Evolutionary conservation across 2,329 filamentous ascomycete genomes (phyloP), one percentile per base, ranked within the genome.

Genomic region (Cordyceps cicadae): DNA sequence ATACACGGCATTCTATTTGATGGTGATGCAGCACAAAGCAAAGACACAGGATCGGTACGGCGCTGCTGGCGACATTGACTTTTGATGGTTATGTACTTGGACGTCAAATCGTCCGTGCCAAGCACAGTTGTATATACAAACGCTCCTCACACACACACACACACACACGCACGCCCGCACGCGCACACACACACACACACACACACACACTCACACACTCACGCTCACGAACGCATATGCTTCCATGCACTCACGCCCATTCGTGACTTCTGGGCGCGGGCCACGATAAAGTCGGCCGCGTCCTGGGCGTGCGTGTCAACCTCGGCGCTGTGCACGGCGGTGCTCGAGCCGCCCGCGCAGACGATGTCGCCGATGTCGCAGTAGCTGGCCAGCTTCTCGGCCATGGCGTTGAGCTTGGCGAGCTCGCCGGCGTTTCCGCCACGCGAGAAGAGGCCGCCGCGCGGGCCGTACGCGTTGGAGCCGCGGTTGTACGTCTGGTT

Each of bases 261-360:
- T 15, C 24, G 2, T 37, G 7, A 29, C 29, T 29, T 29, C 17
- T 54, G 21, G 12, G 53, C 59, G 29, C 52, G 59, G 19, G 59
- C 59, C 3, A 61, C 54, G 41, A 64, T 64, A 34, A 64, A 64
- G 58, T 60, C 52, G 15, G 61, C 61, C 5, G 62, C 62, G n/a
- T 50, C 59, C 49, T 64, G 56, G 3, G 56, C 57, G 37, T 64
- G 61, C 17, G 46, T 51, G 32, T 49, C 34, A 2, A 64, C 61
- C 48, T 59, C 57, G 15, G 32, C n/a, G 57, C 61, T 48, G 61
- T 64, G 62, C 12, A 64, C 62, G 34, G 52, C 34, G 24, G 34
- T 24, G 45, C 54, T 54, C 19, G 9, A 11, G 43, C 57, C 61
- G 21, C 17, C n/a, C 11, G 62, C 59, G 51, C 62, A 63, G 50